Conservation (phyloP, 2,329 filamentous ascomycete species). For the Apiospora hydei region DNA sequence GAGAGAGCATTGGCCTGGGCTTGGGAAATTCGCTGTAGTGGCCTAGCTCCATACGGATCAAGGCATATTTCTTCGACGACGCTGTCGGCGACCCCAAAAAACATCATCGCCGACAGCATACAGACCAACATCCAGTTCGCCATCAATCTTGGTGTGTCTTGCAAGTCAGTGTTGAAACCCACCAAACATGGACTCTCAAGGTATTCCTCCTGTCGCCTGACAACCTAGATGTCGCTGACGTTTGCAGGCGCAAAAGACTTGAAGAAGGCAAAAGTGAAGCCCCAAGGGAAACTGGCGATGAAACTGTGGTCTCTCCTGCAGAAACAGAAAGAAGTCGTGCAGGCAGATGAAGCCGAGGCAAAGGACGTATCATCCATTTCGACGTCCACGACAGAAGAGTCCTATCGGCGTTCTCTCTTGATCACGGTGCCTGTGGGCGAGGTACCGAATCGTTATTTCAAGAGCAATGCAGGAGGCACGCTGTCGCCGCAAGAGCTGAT, state of each 20-base stretch:
- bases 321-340: not conserved
- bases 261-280: not conserved
- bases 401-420: not conserved
- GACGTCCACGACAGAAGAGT: not conserved
- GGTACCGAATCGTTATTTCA: not conserved
- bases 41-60: not conserved
- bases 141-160: too few relatives aligned
- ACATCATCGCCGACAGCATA: not conserved
- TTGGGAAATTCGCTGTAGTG: not conserved
- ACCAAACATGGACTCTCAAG: not conserved
- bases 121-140: rapidly evolving
- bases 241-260: not conserved
- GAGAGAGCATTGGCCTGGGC: too few relatives aligned
- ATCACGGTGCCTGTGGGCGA: conserved; percentile 10
- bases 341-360: not conserved
- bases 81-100: not conserved
- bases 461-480: not conserved
- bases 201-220: not conserved
- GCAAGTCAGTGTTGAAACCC: not conserved
- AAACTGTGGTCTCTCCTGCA: not conserved
- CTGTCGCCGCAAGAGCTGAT: not conserved
- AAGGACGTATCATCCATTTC: not conserved
- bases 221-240: not conserved
- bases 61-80: not conserved
- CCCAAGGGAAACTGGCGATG: not conserved